phyloP scores from a whole-genome alignment of 1,139 yeast species.

The Saccharomyces uvarum region DNA sequence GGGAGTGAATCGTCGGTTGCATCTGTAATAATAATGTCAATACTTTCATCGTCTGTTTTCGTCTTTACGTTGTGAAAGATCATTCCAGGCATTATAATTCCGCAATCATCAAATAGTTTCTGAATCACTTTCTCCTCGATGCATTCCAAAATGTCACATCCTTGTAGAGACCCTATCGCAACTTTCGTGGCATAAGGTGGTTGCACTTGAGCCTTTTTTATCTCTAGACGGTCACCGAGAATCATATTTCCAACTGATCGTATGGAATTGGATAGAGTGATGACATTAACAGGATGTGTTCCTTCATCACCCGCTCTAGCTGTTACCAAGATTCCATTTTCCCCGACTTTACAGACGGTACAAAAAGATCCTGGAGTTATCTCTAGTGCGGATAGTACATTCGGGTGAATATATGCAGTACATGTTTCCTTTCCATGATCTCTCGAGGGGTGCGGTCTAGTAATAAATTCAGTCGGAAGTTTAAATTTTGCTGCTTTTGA shows the following conservation, averaged over 20 bases:
- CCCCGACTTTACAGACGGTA: conserved; percentile 42
- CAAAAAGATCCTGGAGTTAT: conserved; percentile 50
- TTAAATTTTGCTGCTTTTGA: conserved; percentile 32
- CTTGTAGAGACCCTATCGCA: conserved; percentile 29
- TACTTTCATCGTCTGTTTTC: conserved; percentile 20
- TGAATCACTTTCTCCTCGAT: conserved; percentile 30
- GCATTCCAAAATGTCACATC: conserved; percentile 17
- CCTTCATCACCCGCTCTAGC: conserved; percentile 39
- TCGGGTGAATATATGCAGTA: conserved; percentile 45
- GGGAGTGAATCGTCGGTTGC: conserved; percentile 32
- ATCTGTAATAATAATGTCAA: conserved; percentile 26
- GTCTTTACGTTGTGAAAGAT: conserved; percentile 20
- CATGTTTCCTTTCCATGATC: conserved; percentile 33
- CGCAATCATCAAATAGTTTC: conserved; percentile 42
- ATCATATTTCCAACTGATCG: conserved; percentile 51
- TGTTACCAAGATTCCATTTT: conserved; percentile 42
- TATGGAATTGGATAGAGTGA: conserved; percentile 43
- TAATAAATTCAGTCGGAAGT: conserved; percentile 41
- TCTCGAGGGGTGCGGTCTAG: conserved; percentile 44
- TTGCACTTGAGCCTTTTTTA: conserved; percentile 41
- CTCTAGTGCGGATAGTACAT: conserved; percentile 47
- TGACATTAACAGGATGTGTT: conserved; percentile 38
- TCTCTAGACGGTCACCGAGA: conserved; percentile 62
- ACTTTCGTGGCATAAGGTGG: conserved; percentile 43
- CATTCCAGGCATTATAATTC: conserved; percentile 54